A percentile compares a stretch with the other conserved stretches of the same genome.
These are phyloP conservation scores for Cudoniella acicularis DNA, from an alignment of 495 filamentous ascomycete genomes.

Conservation along the genomic window DNA sequence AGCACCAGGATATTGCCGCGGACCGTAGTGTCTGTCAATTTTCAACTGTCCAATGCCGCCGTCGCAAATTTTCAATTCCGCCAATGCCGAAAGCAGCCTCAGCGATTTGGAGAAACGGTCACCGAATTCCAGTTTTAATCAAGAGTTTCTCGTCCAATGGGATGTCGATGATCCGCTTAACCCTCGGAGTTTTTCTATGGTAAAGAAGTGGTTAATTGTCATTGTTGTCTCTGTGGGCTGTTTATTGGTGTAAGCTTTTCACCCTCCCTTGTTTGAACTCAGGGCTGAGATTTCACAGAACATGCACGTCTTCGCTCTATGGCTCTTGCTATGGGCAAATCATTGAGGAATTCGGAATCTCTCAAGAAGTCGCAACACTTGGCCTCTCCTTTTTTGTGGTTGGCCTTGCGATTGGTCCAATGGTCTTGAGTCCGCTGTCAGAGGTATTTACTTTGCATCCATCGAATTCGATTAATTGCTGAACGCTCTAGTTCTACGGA, in stretches of 20 bases:
- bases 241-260: conserved; percentile 1
- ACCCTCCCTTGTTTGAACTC: neutral
- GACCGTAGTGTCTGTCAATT: no score
- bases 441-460: conserved; percentile 71
- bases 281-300: conserved; percentile 30
- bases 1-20: no score
- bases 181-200: neutral
- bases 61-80: no score
- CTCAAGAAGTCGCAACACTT: conserved; percentile 38
- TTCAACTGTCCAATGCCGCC: no score
- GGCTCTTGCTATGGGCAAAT: conserved; percentile 34
- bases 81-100: no score
- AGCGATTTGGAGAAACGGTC: neutral
- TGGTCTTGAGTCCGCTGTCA: conserved; percentile 40
- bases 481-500: neutral
- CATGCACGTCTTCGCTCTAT: conserved; percentile 57
- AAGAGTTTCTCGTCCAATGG: conserved; percentile 1
- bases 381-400: conserved; percentile 49
- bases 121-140: neutral
- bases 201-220: conserved; percentile 10
- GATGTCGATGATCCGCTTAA: conserved; percentile 6
- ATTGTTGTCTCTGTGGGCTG: conserved; percentile 2
- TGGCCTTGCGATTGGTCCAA: conserved; percentile 46
- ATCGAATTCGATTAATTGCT: no score
- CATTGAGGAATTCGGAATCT: conserved; percentile 37